Evolutionary conservation across 805 yeast genomes (phyloP).

Genomic region (Candida arabinofermentans): DNA sequence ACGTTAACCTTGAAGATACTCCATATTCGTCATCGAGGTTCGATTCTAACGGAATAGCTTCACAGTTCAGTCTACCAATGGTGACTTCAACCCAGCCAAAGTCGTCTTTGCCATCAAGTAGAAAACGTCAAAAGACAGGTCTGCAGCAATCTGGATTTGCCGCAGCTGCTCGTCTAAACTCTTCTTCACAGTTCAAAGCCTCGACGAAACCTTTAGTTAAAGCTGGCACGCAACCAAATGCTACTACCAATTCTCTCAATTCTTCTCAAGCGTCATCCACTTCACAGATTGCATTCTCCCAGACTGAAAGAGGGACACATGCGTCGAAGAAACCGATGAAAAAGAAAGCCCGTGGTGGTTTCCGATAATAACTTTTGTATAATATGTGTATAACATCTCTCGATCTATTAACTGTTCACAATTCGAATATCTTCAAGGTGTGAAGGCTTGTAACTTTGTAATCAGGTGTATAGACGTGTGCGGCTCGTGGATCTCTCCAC

Average conservation of each 20-base stretch:
- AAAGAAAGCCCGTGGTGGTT: conserved; percentile 16
- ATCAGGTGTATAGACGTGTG: no score
- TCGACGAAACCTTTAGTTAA: not conserved
- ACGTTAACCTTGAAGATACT: not conserved
- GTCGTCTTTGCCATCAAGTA: not conserved
- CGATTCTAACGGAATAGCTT: not conserved
- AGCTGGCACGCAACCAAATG: not conserved
- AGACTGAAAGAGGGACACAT: conserved; percentile 4
- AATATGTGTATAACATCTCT: not conserved
- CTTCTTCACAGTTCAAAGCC: not conserved
- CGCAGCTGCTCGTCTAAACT: not conserved
- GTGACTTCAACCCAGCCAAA: conserved; percentile 8
- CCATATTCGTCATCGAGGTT: not conserved
- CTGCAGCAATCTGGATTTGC: not conserved
- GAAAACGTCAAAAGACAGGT: not conserved
- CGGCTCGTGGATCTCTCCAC: no score
- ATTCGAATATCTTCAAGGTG: no score
- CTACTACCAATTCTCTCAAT: not conserved
- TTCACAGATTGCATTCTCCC: conserved; percentile 5
- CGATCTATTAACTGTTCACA: no score
- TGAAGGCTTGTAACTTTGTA: no score
- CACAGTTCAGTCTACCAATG: conserved; percentile 7
- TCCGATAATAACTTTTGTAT: conserved; percentile 6
- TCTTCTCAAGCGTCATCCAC: not conserved
- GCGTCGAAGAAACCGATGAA: not conserved